Evolutionary conservation across 768 basidiomycete genomes (phyloP), one percentile per base, ranked within the genome.

Genomic region (Leccinum broughii): DNA sequence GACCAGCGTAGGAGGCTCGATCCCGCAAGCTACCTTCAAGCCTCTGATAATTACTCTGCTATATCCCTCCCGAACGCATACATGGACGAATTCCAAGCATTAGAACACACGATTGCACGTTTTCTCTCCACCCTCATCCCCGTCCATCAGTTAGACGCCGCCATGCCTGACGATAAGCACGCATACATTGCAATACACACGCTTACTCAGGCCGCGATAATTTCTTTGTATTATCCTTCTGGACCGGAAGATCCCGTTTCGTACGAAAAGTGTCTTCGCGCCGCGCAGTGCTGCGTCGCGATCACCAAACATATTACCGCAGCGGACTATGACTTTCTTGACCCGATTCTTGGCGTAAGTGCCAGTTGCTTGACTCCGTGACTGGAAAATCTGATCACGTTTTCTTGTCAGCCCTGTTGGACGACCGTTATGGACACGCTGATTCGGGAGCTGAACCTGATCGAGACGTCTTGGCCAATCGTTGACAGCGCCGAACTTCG

Each of bases 301-400:
- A 74, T 91, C 67, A 80, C 86, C 68, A 86, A 85, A 66, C 82
- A 84, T 61, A 77, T 90, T 57, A 72, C 79, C 26, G 87, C 90
- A 26, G 72, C 80, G 64, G 89, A 91, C 66, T 87, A 83, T 62
- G 80, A 82, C 41, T 87, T 84, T 72, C 79, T 91, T n/a, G 90
- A 92, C 75, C 90, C 90, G 26, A 83, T 91, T 63, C 79, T 91
- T 62, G 88, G 86, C 55, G 89, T 91, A 77, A 64, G 88, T 75
- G 8, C 53, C 39, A 20, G 3, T 13, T 53, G 4, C 14, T 41
- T 41, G 50, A 13, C 55, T 62, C 48, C 49, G 39, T 62, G 34
- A 50, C 56, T 46, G 44, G 13, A n/a, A n/a, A 32, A 13, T 58
- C 49, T 64, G 48, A 66, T 59, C 32, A 54, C 32, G 6, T 49